phyloP scores from a whole-genome alignment of 345 rosid genomes.

The Eucalyptus rudis region DNA sequence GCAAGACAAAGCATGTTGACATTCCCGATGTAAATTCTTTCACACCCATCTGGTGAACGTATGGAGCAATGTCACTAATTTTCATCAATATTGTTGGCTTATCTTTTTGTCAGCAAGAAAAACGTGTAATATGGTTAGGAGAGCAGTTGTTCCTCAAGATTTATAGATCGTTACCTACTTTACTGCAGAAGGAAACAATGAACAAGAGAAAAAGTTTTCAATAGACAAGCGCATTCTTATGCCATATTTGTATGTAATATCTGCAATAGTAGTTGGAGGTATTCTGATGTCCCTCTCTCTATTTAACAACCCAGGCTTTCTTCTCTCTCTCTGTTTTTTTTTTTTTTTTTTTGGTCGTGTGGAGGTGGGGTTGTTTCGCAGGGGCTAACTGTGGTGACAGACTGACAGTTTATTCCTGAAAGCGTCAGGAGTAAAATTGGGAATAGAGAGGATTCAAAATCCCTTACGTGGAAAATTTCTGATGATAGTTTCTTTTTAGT shows the following conservation, averaged over 20 bases:
- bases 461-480: fast-evolving
- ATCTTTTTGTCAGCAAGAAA: not conserved
- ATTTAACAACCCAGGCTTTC: not conserved
- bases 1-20: not conserved
- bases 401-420: not conserved
- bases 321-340: too few species aligned
- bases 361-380: not conserved
- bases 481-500: fast-evolving
- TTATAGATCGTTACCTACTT: not conserved
- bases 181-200: not conserved
- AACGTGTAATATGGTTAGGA: not conserved
- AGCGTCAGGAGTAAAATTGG: not conserved
- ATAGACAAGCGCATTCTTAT: not conserved
- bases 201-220: not conserved
- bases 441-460: not conserved
- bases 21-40: not conserved
- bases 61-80: not conserved
- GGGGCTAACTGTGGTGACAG: not conserved
- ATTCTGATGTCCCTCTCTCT: not conserved
- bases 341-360: not conserved
- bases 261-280: not conserved
- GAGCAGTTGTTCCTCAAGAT: not conserved
- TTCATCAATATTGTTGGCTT: not conserved
- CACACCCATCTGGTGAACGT: not conserved
- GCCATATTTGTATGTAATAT: not conserved